These are phyloP conservation scores for Apium graveolens DNA, from an alignment of 129 eudicot species.

Conservation along the genomic window DNA sequence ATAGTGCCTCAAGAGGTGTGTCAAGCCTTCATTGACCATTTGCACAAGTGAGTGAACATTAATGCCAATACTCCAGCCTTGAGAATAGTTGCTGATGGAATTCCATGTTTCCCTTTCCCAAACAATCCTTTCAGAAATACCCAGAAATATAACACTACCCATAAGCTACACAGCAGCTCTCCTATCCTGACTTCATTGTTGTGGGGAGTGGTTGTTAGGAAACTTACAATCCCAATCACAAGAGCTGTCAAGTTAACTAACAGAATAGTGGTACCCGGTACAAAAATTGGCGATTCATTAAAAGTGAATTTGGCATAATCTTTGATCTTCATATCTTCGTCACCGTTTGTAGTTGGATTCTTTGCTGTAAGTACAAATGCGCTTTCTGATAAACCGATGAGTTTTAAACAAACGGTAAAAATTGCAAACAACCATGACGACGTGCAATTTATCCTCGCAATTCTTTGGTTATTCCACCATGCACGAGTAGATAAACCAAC, in stretches of 20 bases:
- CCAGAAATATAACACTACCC: slow-evolving; percentile 32
- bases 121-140: slow-evolving; percentile 43
- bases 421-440: slow-evolving; percentile 34
- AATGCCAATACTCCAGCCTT: slow-evolving; percentile 36
- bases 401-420: slow-evolving; percentile 24
- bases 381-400: slow-evolving; percentile 31
- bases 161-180: slow-evolving; percentile 33
- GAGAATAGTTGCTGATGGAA: slow-evolving; percentile 27
- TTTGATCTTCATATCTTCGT: slow-evolving; percentile 5
- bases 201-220: not conserved
- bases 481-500: slow-evolving; percentile 27
- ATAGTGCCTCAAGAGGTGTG: not conserved
- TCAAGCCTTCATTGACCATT: not conserved
- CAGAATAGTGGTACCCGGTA: slow-evolving; percentile 32
- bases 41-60: slow-evolving; percentile 22
- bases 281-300: slow-evolving; percentile 32
- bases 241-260: slow-evolving; percentile 37
- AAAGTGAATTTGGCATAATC: slow-evolving; percentile 32
- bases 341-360: slow-evolving; percentile 17
- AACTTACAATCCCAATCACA: slow-evolving; percentile 13
- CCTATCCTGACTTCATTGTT: slow-evolving; percentile 18
- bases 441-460: slow-evolving; percentile 26
- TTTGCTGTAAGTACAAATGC: slow-evolving; percentile 47
- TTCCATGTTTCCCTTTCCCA: slow-evolving; percentile 50
- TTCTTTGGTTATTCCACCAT: slow-evolving; percentile 58